Evolutionary conservation across 2,329 filamentous ascomycete species (phyloP).

Genomic region (Penicillium italicum): DNA sequence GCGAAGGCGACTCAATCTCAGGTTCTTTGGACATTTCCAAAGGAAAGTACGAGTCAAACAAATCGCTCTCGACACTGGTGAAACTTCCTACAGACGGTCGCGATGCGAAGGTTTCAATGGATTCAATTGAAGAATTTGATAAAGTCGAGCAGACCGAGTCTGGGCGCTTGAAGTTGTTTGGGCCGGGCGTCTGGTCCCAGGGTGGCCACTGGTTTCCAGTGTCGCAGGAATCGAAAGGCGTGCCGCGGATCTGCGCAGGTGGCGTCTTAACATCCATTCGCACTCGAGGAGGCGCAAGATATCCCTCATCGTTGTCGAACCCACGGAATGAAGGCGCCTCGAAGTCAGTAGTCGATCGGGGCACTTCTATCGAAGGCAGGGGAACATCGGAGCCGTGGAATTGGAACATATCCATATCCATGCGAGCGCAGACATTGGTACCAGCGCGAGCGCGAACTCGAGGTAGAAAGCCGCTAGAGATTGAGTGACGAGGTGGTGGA

Average conservation of each 20-base stretch:
- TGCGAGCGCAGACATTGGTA: conserved; percentile 36
- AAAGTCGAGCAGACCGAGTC: conserved; percentile 56
- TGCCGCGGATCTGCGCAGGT: conserved; percentile 44
- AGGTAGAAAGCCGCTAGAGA: conserved; percentile 40
- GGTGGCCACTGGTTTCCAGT: conserved; percentile 30
- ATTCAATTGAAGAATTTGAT: conserved; percentile 62
- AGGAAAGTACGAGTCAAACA: conserved; percentile 54
- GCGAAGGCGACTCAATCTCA: conserved; percentile 38
- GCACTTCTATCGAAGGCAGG: conserved; percentile 44
- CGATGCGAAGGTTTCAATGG: conserved; percentile 55
- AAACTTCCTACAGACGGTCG: conserved; percentile 58
- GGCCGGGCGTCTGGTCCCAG: conserved; percentile 32
- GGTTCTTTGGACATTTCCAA: conserved; percentile 39
- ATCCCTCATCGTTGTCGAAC: conserved; percentile 31
- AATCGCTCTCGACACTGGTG: conserved; percentile 59
- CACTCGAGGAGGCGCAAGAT: conserved; percentile 39
- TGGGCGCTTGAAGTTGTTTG: conserved; percentile 51
- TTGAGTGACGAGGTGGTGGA: conserved; percentile 45
- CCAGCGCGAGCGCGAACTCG: conserved; percentile 40
- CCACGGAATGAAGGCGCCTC: conserved; percentile 25
- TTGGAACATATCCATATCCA: conserved; percentile 36
- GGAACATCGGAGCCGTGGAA: conserved; percentile 38
- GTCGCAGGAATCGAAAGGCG: conserved; percentile 31
- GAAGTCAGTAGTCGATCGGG: conserved; percentile 27
- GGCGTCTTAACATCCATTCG: conserved; percentile 44